phyloP scores from a whole-genome alignment of 2,329 filamentous ascomycete species.

The Fusarium tupiense region DNA sequence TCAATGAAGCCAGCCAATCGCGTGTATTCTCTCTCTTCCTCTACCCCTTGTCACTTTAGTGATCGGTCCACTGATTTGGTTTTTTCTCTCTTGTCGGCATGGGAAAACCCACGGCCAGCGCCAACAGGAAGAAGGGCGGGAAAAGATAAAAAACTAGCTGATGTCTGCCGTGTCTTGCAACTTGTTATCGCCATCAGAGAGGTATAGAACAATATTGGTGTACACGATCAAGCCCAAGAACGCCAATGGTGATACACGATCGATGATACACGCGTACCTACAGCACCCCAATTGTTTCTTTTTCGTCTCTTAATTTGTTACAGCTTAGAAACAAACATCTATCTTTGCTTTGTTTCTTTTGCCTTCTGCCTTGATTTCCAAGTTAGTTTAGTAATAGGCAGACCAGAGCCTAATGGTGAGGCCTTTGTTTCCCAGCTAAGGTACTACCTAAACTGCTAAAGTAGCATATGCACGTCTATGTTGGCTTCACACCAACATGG shows the following conservation, averaged over 20 bases:
- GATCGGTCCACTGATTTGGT: constrained; percentile 29
- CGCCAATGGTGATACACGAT: not conserved
- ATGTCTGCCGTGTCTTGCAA: constrained; percentile 6
- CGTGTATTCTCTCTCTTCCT: not conserved
- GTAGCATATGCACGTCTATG: constrained; percentile 9
- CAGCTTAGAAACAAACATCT: not conserved
- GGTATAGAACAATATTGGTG: not conserved
- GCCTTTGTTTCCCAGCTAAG: constrained; percentile 29
- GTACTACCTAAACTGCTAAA: not conserved
- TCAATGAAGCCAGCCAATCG: constrained; percentile 27
- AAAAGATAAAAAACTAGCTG: constrained; percentile 8
- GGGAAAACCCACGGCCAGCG: constrained; percentile 22
- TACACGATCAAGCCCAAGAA: not conserved
- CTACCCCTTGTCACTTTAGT: constrained; percentile 11
- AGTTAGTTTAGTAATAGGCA: not conserved
- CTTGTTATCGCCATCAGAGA: not conserved
- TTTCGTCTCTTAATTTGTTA: constrained; percentile 14
- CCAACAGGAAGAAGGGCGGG: constrained; percentile 8
- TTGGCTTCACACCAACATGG: constrained; percentile 16
- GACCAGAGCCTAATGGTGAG: constrained; percentile 15
- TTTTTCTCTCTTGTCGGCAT: constrained; percentile 12
- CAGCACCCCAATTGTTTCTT: constrained; percentile 9
- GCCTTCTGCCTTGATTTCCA: constrained; percentile 8
- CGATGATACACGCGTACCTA: not conserved
- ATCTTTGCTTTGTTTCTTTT: constrained; percentile 19